Percentiles rank a stretch among this genome's conserved stretches.
These are phyloP conservation scores for Phytophthora pseudosyringae DNA, from an alignment of 352 stramenopile species.

Conservation along the genomic window DNA sequence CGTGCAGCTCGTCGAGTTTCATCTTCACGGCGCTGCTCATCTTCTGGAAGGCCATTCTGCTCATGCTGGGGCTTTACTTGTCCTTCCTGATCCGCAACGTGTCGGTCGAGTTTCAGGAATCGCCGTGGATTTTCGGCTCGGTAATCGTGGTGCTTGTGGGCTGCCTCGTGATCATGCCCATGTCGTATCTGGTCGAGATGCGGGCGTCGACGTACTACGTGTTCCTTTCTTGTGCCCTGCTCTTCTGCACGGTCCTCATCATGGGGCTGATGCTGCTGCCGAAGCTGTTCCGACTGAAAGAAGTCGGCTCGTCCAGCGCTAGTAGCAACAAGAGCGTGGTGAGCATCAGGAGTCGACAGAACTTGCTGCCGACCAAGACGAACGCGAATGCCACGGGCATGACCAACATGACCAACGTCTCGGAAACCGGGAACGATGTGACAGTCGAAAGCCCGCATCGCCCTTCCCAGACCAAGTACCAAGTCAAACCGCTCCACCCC, in stretches of 20 bases:
- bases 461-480: not conserved
- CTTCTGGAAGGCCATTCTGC: slow-evolving; percentile 64
- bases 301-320: not conserved
- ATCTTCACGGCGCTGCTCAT: slow-evolving; percentile 62
- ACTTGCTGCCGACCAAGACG: not conserved
- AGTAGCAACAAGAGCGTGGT: not conserved
- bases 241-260: slow-evolving; percentile 46
- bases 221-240: slow-evolving; percentile 33
- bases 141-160: slow-evolving; percentile 55
- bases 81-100: slow-evolving; percentile 72
- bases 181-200: slow-evolving; percentile 60
- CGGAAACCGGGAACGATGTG: not conserved
- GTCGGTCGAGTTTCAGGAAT: slow-evolving; percentile 73
- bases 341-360: slow-evolving; percentile 4
- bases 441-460: not conserved
- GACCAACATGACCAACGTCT: slow-evolving; percentile 1
- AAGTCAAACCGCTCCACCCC: not conserved
- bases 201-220: slow-evolving; percentile 44
- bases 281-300: slow-evolving; percentile 49
- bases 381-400: not conserved
- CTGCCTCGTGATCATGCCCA: slow-evolving; percentile 51
- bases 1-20: slow-evolving; percentile 49
- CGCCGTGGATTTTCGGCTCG: slow-evolving; percentile 67
- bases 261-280: slow-evolving; percentile 55
- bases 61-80: slow-evolving; percentile 50